Conservation (phyloP, 345 rosid genomes). For the Atalantia buxifolia region DNA sequence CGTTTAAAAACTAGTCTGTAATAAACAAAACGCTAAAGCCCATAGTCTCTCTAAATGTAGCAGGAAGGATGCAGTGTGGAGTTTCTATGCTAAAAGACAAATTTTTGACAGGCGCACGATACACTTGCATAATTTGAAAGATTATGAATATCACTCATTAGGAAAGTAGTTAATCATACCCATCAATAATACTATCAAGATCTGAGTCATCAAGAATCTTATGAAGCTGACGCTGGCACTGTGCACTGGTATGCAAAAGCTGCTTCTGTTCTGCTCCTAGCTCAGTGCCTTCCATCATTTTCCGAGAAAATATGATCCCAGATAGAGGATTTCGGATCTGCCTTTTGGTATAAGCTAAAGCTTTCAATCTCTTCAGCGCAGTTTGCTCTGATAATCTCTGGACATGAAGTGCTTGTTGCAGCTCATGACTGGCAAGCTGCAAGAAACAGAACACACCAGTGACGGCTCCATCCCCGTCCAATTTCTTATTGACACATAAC, state of each 20-base stretch:
- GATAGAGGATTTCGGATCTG: constrained; percentile 81
- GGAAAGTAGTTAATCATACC: constrained; percentile 38
- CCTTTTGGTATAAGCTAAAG: constrained; percentile 72
- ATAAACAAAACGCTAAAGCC: not conserved
- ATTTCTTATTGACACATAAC: constrained; percentile 76
- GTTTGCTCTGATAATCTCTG: constrained; percentile 82
- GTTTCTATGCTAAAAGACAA: constrained; percentile 2
- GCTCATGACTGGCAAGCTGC: constrained; percentile 90
- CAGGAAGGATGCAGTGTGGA: not conserved
- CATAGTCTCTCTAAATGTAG: not conserved
- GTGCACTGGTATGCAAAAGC: constrained; percentile 70
- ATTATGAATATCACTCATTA: not conserved
- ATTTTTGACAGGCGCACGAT: not conserved
- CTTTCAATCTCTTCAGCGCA: constrained; percentile 69
- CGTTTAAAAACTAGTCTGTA: not conserved
- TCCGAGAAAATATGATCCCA: constrained; percentile 67
- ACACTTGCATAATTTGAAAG: not conserved
- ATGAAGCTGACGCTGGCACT: constrained; percentile 77
- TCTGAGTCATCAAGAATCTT: constrained; percentile 84
- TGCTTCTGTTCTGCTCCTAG: constrained; percentile 68
- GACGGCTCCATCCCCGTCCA: constrained; percentile 67
- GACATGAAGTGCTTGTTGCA: constrained; percentile 87
- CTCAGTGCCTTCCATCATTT: constrained; percentile 73
- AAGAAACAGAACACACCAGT: constrained; percentile 91
- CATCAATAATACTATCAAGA: constrained; percentile 78